A percentile compares a stretch with the other conserved stretches of the same genome.
Evolutionary conservation across 129 eudicot genomes (phyloP).

Genomic region (carrot (Daucus carota)): DNA sequence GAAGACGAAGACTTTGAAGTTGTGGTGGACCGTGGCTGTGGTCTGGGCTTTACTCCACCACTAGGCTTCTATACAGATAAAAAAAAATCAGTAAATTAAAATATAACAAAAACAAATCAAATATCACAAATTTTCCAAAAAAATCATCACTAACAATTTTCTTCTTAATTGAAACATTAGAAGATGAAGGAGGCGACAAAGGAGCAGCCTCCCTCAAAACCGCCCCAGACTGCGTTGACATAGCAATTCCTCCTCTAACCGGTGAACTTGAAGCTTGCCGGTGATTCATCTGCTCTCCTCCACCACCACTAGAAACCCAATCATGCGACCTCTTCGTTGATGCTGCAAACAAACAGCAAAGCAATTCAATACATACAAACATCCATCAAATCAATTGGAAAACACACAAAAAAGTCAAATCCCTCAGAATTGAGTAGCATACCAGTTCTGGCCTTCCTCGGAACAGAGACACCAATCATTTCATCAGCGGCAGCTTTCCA

Average conservation of each 20-base stretch:
- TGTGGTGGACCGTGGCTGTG: slow-evolving; percentile 51
- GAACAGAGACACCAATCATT: slow-evolving; percentile 81
- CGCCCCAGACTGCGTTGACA: slow-evolving; percentile 45
- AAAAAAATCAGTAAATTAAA: neutral
- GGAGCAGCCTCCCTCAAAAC: slow-evolving; percentile 42
- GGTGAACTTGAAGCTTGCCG: slow-evolving; percentile 74
- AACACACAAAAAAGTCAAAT: neutral
- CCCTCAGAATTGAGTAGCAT: neutral
- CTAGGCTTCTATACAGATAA: slow-evolving; percentile 45
- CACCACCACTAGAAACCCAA: slow-evolving; percentile 54
- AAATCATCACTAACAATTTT: slow-evolving; percentile 53
- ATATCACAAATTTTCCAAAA: neutral
- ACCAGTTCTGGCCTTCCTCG: slow-evolving; percentile 98
- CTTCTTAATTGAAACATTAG: slow-evolving; percentile 53
- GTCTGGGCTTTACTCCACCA: slow-evolving; percentile 56
- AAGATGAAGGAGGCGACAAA: slow-evolving; percentile 87
- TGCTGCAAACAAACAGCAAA: slow-evolving; percentile 34
- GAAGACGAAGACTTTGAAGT: slow-evolving; percentile 61
- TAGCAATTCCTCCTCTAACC: slow-evolving; percentile 33
- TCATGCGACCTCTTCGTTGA: slow-evolving; percentile 88
- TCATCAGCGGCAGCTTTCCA: slow-evolving; percentile 85
- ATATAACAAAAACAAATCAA: neutral
- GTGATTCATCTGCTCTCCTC: slow-evolving; percentile 47
- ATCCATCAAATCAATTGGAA: neutral
- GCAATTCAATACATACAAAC: neutral